These are phyloP conservation scores for Mycena haematopus DNA, from an alignment of 768 basidiomycete genomes.

Conservation along the genomic window DNA sequence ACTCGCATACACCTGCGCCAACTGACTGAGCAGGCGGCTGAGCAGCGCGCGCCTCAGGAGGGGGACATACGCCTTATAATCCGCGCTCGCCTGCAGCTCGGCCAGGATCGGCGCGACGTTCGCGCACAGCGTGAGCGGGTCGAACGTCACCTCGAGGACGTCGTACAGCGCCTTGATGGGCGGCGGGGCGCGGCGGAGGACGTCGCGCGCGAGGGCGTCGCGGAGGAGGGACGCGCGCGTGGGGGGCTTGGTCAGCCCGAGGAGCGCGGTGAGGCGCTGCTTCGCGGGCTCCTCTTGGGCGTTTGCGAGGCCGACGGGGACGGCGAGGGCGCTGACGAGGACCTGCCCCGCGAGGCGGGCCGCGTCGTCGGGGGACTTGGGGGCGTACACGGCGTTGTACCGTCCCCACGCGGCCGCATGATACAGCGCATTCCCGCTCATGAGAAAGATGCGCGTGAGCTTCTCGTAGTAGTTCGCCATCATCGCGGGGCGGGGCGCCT, in stretches of 20 bases:
- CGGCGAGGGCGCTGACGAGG: conserved; percentile 89
- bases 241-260: conserved; percentile 84
- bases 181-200: conserved; percentile 78
- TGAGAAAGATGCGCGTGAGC: conserved; percentile 94
- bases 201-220: conserved; percentile 86
- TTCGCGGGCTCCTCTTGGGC: conserved; percentile 40
- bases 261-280: conserved; percentile 80
- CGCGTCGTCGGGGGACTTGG: conserved; percentile 63
- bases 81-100: conserved; percentile 57
- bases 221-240: conserved; percentile 85
- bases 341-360: conserved; percentile 88
- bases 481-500: conserved; percentile 88
- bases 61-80: conserved; percentile 84
- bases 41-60: conserved; percentile 91
- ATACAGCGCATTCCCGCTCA: conserved; percentile 92
- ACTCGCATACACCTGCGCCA: conserved; percentile 91
- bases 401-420: conserved; percentile 96
- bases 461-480: conserved; percentile 99
- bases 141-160: conserved; percentile 91
- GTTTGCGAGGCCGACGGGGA: conserved; percentile 75
- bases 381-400: conserved; percentile 69
- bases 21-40: conserved; percentile 87
- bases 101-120: conserved; percentile 81
- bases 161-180: conserved; percentile 81
- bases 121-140: conserved; percentile 85